Evolutionary conservation across 2,329 filamentous ascomycete species (phyloP), one percentile per base, ranked within the genome.

Genomic region (Pseudocercospora cruenta): DNA sequence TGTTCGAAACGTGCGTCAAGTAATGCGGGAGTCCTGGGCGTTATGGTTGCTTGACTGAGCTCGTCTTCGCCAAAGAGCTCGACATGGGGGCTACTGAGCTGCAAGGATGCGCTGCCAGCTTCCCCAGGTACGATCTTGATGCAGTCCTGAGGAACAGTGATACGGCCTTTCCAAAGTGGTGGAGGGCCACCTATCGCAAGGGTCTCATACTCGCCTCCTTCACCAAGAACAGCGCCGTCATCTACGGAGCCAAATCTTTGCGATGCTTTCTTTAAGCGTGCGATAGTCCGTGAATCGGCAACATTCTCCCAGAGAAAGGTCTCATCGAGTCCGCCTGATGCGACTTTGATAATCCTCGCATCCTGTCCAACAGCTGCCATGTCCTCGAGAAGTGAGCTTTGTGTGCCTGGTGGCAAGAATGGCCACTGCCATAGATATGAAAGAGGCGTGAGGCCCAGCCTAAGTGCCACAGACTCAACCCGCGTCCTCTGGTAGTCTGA

Each of bases 121-220:
- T 91, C 91, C 71, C 91, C 91, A 43, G 78, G 80, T 5, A 91
- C 82, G 4, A 88, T 79, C 60, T 80, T 80, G 64, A 81, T 84
- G 65, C 85, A 84, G 3, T 78, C 77, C 1, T 87, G 84, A 0
- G 80, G 80, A 33, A 97, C 82, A 49, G 83, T 81, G 68, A 98
- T 90, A 60, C 84, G 86, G 70, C 84, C 86, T 79, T 86, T 90
- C 85, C 95, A 97, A 66, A 97, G 77, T 58, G 82, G 81, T 0
- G 75, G 73, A 8, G 94, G 94, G 10, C 94, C 95, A 78, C 93
- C 88, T 39, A 98, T 75, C 53, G 95, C 93, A 60, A 98, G 82
- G 31, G 93, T 98, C 84, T 98, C 95, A 78, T 96, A 98, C 82
- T 98, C 95, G 3, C 95, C 95, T 5, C 95, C 95, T 78, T 98